These are phyloP conservation scores for Penicillium olsonii DNA, from an alignment of 2,329 filamentous ascomycete genomes.

Conservation along the genomic window DNA sequence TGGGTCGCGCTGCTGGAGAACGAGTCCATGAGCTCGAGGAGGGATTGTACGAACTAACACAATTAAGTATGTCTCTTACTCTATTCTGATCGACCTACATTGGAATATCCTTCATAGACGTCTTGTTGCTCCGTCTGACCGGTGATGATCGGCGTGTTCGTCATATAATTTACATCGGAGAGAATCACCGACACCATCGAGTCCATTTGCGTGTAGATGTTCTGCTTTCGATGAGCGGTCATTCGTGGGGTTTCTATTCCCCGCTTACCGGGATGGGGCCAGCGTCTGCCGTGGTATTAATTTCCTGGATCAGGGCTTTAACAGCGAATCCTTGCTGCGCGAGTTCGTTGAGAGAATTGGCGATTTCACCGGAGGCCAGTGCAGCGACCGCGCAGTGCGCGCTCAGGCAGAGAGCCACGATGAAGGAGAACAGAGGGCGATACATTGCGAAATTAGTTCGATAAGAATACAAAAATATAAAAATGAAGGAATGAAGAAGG, in stretches of 20 bases:
- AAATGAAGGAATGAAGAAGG: background rate
- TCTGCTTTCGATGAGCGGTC: background rate
- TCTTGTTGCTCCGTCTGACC: slow-evolving; percentile 4
- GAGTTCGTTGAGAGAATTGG: slow-evolving; percentile 14
- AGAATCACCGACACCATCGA: slow-evolving; percentile 9
- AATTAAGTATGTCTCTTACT: slow-evolving; percentile 1
- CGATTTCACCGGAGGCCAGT: slow-evolving; percentile 6
- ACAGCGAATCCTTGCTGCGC: slow-evolving; percentile 13
- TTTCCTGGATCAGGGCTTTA: slow-evolving; percentile 10
- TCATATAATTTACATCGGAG: slow-evolving; percentile 9
- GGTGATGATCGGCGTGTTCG: slow-evolving; percentile 7
- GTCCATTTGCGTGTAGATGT: slow-evolving; percentile 11
- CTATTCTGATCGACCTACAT: slow-evolving; percentile 13
- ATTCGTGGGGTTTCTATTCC: too few species aligned
- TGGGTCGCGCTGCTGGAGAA: slow-evolving; percentile 10
- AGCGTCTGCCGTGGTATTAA: slow-evolving; percentile 10
- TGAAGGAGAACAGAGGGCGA: background rate
- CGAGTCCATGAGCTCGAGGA: slow-evolving; percentile 16
- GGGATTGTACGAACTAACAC: slow-evolving; percentile 12
- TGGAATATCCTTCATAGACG: slow-evolving; percentile 17
- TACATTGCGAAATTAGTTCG: background rate
- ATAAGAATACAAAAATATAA: background rate
- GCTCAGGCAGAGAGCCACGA: slow-evolving; percentile 2
- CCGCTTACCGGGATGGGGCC: slow-evolving; percentile 6
- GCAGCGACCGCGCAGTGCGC: slow-evolving; percentile 3